Evolutionary conservation across 352 stramenopile species (phyloP).

Genomic region (Phytophthora foliorum): DNA sequence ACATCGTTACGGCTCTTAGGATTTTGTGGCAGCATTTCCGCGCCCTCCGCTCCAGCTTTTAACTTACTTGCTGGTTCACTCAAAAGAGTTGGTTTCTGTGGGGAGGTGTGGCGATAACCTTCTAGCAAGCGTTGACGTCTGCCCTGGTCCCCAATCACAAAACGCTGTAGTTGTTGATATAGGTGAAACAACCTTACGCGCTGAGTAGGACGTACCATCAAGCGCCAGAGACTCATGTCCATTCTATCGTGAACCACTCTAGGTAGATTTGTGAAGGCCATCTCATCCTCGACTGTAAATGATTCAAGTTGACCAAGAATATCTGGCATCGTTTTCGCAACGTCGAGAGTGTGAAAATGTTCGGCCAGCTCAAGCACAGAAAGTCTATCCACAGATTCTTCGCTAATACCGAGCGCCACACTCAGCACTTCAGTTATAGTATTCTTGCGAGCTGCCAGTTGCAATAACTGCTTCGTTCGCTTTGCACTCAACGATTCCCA

Average conservation of each 20-base stretch:
- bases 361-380: constrained; percentile 26
- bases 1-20: not conserved
- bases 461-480: constrained; percentile 22
- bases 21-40: not conserved
- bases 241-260: constrained; percentile 30
- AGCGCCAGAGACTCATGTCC: constrained; percentile 50
- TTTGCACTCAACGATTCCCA: constrained; percentile 21
- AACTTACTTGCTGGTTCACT: not conserved
- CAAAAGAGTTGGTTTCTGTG: constrained; percentile 4
- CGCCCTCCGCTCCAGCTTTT: not conserved
- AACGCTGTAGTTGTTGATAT: constrained; percentile 37
- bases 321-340: not conserved
- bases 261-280: constrained; percentile 25
- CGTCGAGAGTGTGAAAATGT: constrained; percentile 19
- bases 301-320: constrained; percentile 11
- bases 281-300: constrained; percentile 12
- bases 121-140: constrained; percentile 28
- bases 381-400: constrained; percentile 22
- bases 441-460: constrained; percentile 6
- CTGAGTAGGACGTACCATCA: constrained; percentile 51
- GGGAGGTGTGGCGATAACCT: constrained; percentile 9
- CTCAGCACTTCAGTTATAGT: constrained; percentile 1
- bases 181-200: constrained; percentile 44
- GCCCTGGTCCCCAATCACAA: constrained; percentile 20
- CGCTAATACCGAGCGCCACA: not conserved